Evolutionary conservation across 495 filamentous ascomycete species (phyloP).

Genomic region (Xylona heveae): DNA sequence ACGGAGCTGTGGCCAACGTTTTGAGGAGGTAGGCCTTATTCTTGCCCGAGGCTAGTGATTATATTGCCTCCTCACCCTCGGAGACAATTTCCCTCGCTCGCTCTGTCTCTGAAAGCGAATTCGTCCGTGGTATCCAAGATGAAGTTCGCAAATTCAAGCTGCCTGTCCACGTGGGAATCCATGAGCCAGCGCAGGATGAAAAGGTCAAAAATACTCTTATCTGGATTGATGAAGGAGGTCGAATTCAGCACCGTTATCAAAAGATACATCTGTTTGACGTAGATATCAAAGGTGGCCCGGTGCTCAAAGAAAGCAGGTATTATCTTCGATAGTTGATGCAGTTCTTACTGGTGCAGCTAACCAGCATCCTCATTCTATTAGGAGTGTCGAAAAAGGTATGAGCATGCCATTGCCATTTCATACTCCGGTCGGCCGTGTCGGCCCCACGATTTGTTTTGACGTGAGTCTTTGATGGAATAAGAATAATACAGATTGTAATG

Average conservation of each 20-base stretch:
- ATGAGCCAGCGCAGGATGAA: constrained; percentile 41
- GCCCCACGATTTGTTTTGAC: constrained; percentile 76
- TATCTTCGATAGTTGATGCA: neutral
- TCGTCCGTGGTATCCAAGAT: constrained; percentile 49
- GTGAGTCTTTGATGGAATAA: constrained; percentile 19
- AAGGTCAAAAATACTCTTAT: constrained; percentile 41
- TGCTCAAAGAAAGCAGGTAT: constrained; percentile 35
- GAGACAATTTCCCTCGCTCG: constrained; percentile 47
- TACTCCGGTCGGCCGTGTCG: constrained; percentile 52
- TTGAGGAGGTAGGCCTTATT: constrained; percentile 43
- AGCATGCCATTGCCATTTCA: constrained; percentile 44
- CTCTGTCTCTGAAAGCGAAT: constrained; percentile 31
- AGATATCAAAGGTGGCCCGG: constrained; percentile 38
- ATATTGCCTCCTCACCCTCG: constrained; percentile 44
- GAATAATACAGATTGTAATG: neutral
- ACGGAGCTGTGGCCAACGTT: neutral
- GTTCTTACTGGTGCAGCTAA: neutral
- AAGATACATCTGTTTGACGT: constrained; percentile 69
- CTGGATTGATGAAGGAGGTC: constrained; percentile 46
- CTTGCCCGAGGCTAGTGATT: constrained; percentile 82
- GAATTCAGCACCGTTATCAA: constrained; percentile 42
- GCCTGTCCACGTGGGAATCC: constrained; percentile 74
- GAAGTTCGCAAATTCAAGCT: constrained; percentile 37
- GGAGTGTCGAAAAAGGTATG: constrained; percentile 37
- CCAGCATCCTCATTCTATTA: constrained; percentile 5